Evolutionary conservation across 2,329 filamentous ascomycete genomes (phyloP), one percentile per base, ranked within the genome.

Genomic region (Cordyceps farinosa): DNA sequence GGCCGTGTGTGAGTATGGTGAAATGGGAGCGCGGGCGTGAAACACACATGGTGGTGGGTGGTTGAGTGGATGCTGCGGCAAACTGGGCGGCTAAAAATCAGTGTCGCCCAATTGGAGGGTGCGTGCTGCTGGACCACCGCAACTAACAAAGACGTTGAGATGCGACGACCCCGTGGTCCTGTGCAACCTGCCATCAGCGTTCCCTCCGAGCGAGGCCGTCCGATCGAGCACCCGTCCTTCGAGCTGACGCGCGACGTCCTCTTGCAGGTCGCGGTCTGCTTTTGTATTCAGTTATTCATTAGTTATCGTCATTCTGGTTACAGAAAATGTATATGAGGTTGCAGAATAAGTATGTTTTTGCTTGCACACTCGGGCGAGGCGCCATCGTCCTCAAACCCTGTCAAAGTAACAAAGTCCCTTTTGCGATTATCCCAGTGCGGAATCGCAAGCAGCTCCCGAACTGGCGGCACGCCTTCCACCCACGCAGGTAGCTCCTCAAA

Each of bases 341-440:
- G 64, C 63, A 63, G 64, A 10, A 67, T 53, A 22, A 67, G 56
- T 30, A 66, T 64, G 44, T 68, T 67, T 57, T 68, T 69, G 17
- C 57, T 29, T 27, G 60, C 44, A 58, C 63, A 66, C 34, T 64
- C 59, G 13, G 45, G 32, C 11, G 62, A 66, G 1, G 64, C 63
- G 38, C 36, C 53, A 10, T 55, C 17, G 30, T 65, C 54, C 3
- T 63, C 45, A 10, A 67, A 62, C 7, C 48, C 42, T 32, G 47
- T 30, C 7, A 66, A 47, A 47, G 61, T 50, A 29, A 65, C 64
- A 59, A 67, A 66, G 13, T 65, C 64, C 8, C 63, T 61, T 34
- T 44, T 54, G 38, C 54, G 29, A 5, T 66, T 61, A 29, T 67
- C 64, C 67, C 61, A 65, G 57, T 65, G 65, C 11, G 65, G 64